These are phyloP conservation scores for Botrytis paeoniae DNA, from an alignment of 2,329 filamentous ascomycete genomes.

Conservation along the genomic window DNA sequence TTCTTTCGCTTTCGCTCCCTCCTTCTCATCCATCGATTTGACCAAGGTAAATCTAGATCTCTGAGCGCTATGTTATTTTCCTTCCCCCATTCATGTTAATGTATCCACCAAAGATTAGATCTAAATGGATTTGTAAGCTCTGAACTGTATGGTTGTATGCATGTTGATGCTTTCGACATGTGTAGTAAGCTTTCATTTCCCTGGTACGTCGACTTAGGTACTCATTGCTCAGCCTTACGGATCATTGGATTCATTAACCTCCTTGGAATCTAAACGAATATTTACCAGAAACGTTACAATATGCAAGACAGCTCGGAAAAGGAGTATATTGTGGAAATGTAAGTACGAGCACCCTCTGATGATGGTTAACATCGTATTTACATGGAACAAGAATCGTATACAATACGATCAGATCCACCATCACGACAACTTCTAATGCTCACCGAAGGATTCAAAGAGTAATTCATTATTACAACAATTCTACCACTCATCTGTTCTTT, in stretches of 20 bases:
- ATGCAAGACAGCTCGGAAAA: background rate
- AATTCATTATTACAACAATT: background rate
- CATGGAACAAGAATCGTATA: background rate
- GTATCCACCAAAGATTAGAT: background rate
- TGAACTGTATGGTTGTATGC: background rate
- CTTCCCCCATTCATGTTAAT: background rate
- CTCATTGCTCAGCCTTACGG: conserved; percentile 9
- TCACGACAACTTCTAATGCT: background rate
- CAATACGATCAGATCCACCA: conserved; percentile 1
- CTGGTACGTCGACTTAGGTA: background rate
- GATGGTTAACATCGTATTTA: background rate
- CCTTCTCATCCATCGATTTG: background rate
- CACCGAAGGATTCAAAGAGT: background rate
- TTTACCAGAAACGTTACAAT: background rate
- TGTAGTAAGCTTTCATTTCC: background rate
- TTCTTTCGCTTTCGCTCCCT: background rate
- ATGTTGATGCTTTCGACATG: conserved; percentile 2
- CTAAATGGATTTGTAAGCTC: conserved; percentile 12
- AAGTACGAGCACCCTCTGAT: background rate
- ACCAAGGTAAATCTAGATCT: background rate
- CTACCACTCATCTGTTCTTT: background rate
- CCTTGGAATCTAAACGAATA: background rate
- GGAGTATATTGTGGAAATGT: background rate
- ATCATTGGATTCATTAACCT: background rate
- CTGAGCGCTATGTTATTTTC: background rate